Conservation (phyloP, 2,329 filamentous ascomycete genomes). For the Xylaria sp. region DNA sequence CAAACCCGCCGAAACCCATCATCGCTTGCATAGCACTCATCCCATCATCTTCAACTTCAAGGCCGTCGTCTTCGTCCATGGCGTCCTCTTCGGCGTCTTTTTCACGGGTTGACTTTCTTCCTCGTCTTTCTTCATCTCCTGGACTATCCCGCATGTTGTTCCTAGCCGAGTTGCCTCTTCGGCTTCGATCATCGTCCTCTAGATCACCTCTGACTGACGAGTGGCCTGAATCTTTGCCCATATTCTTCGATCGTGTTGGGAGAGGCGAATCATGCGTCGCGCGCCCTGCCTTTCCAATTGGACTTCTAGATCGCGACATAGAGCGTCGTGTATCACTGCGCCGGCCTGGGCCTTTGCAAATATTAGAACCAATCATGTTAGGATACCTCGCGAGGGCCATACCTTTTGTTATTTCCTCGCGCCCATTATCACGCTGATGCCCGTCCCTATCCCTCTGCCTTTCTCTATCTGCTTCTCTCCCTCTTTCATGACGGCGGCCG, state of each 20-base stretch:
- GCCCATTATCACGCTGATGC: slow-evolving; percentile 42
- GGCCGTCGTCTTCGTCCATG: slow-evolving; percentile 53
- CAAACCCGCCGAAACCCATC: slow-evolving; percentile 92
- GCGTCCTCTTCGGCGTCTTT: slow-evolving; percentile 36
- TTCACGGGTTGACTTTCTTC: slow-evolving; percentile 34
- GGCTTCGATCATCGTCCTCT: slow-evolving; percentile 47
- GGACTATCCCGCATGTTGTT: slow-evolving; percentile 35
- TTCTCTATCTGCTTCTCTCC: slow-evolving; percentile 24
- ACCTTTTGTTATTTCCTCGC: slow-evolving; percentile 42
- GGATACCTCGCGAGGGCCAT: slow-evolving; percentile 3
- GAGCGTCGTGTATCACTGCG: slow-evolving; percentile 43
- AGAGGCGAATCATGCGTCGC: slow-evolving; percentile 46
- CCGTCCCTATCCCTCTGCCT: slow-evolving; percentile 34
- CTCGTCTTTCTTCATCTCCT: slow-evolving; percentile 44
- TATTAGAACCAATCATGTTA: slow-evolving; percentile 26
- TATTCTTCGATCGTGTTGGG: slow-evolving; percentile 46
- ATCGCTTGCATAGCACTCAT: slow-evolving; percentile 80
- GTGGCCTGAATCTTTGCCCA: slow-evolving; percentile 40
- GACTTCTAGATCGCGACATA: slow-evolving; percentile 40
- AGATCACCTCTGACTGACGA: slow-evolving; percentile 54
- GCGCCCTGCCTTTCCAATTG: slow-evolving; percentile 38
- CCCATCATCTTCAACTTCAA: slow-evolving; percentile 72
- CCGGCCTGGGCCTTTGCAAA: slow-evolving; percentile 34
- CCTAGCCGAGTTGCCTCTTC: slow-evolving; percentile 38
- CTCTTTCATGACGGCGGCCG: slow-evolving; percentile 36